These are phyloP conservation scores for Xylaria intraflava DNA, from an alignment of 495 filamentous ascomycete species.

Conservation along the genomic window DNA sequence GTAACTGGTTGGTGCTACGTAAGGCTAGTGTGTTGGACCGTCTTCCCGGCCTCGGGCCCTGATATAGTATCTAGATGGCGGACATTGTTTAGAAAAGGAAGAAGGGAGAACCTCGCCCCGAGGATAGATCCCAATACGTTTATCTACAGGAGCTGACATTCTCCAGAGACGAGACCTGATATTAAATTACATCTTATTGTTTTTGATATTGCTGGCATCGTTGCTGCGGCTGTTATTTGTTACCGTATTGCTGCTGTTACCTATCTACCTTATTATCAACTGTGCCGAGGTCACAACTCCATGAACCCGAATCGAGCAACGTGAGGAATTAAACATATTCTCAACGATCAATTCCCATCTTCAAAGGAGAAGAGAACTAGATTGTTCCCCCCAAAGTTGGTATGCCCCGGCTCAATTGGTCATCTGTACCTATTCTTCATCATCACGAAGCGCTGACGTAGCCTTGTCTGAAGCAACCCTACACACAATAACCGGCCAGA, in stretches of 20 bases:
- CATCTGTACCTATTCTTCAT: background rate
- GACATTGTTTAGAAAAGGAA: background rate
- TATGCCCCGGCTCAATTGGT: background rate
- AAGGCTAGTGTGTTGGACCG: conserved; percentile 5
- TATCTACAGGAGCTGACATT: no score
- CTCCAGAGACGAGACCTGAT: no score
- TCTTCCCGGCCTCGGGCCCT: conserved; percentile 10
- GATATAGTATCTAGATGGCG: no score
- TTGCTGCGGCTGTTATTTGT: background rate
- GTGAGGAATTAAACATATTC: background rate
- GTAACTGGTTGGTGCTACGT: conserved; percentile 13
- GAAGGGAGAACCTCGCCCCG: conserved; percentile 5
- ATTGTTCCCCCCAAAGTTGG: background rate
- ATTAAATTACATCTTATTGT: background rate
- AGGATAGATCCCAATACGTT: no score
- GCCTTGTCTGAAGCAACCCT: background rate
- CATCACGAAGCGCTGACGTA: conserved; percentile 11
- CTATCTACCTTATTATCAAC: background rate
- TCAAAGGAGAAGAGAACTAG: no score
- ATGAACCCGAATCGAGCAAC: background rate
- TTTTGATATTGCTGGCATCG: background rate
- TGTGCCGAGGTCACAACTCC: background rate
- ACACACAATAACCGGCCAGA: no score
- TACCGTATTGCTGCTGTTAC: no score
- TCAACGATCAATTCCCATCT: background rate